Conservation (phyloP, 2,329 filamentous ascomycete species). For the Xylaria sp. region DNA sequence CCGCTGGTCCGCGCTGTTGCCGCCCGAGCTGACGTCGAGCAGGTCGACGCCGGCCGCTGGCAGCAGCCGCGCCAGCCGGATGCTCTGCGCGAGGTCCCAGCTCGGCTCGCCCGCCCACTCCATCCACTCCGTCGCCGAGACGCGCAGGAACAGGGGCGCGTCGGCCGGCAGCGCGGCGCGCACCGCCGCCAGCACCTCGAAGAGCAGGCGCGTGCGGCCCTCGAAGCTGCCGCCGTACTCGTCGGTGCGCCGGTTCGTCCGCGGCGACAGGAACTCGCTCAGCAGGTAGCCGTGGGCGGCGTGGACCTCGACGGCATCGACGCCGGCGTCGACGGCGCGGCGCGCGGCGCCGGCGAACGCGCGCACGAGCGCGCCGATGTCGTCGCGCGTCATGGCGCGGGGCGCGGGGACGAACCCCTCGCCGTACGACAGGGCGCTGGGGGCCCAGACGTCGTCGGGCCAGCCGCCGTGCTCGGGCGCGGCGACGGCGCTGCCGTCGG, state of each 20-base stretch:
- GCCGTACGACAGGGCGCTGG: slow-evolving; percentile 61
- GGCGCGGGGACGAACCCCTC: slow-evolving; percentile 59
- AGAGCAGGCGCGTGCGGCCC: slow-evolving; percentile 65
- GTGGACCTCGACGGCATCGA: slow-evolving; percentile 50
- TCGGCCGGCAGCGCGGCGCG: slow-evolving; percentile 54
- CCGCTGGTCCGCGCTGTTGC: slow-evolving; percentile 65
- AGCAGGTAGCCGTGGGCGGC: slow-evolving; percentile 54
- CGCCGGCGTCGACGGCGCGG: slow-evolving; percentile 60
- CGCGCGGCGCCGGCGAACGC: slow-evolving; percentile 60
- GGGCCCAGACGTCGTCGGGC: slow-evolving; percentile 57
- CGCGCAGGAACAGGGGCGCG: slow-evolving; percentile 61
- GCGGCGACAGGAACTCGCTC: slow-evolving; percentile 46
- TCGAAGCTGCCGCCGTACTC: slow-evolving; percentile 67
- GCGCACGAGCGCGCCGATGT: slow-evolving; percentile 56
- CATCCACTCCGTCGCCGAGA: slow-evolving; percentile 68
- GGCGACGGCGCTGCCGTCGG: slow-evolving; percentile 55
- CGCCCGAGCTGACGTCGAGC: slow-evolving; percentile 79
- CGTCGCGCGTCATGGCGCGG: slow-evolving; percentile 50
- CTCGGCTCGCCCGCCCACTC: slow-evolving; percentile 48
- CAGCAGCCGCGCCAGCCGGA: slow-evolving; percentile 69
- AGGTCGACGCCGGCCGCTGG: slow-evolving; percentile 77
- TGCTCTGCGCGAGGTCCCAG: slow-evolving; percentile 73
- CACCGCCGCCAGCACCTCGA: slow-evolving; percentile 56
- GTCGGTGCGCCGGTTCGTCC: slow-evolving; percentile 49
- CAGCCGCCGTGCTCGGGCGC: slow-evolving; percentile 56